Evolutionary conservation across 179 eudicot species (phyloP).

Genomic region (Beta corolliflora): DNA sequence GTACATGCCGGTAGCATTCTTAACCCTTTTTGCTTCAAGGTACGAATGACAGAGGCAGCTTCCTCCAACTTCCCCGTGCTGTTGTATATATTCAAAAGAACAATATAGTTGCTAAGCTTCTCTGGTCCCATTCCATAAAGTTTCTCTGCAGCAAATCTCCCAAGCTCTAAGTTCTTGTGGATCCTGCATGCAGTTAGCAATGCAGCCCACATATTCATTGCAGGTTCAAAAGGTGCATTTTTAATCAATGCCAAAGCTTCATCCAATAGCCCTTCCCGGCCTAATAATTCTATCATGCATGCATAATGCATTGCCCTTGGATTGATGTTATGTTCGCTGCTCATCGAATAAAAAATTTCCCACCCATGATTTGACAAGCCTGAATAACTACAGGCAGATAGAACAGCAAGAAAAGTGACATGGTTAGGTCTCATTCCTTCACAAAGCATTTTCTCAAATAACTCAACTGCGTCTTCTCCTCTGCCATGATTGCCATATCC

Average conservation of each 20-base stretch:
- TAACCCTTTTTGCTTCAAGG: conserved; percentile 64
- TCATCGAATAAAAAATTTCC: conserved; percentile 74
- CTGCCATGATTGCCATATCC: conserved; percentile 87
- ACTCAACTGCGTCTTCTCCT: conserved; percentile 66
- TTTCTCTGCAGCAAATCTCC: conserved; percentile 76
- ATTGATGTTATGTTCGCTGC: conserved; percentile 48
- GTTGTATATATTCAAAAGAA: conserved; percentile 74
- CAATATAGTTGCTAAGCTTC: conserved; percentile 72
- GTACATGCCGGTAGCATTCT: conserved; percentile 67
- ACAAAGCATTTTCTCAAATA: conserved; percentile 61
- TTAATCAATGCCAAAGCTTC: conserved; percentile 72
- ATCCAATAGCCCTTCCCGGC: conserved; percentile 73
- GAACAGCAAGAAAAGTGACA: conserved; percentile 83
- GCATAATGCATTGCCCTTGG: conserved; percentile 94
- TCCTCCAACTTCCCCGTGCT: conserved; percentile 59
- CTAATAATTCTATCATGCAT: conserved; percentile 82
- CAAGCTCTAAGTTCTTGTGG: conserved; percentile 65
- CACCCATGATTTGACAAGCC: conserved; percentile 69
- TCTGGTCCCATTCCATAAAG: conserved; percentile 77
- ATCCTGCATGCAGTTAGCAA: conserved; percentile 79
- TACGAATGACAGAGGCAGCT: conserved; percentile 64
- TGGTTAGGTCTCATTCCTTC: conserved; percentile 71
- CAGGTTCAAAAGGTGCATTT: conserved; percentile 72
- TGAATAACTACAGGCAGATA: conserved; percentile 84
- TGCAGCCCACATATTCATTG: conserved; percentile 89